Base-by-base conservation (phyloP, 208 protist genomes). In the Acanthamoeba divionensis region DNA sequence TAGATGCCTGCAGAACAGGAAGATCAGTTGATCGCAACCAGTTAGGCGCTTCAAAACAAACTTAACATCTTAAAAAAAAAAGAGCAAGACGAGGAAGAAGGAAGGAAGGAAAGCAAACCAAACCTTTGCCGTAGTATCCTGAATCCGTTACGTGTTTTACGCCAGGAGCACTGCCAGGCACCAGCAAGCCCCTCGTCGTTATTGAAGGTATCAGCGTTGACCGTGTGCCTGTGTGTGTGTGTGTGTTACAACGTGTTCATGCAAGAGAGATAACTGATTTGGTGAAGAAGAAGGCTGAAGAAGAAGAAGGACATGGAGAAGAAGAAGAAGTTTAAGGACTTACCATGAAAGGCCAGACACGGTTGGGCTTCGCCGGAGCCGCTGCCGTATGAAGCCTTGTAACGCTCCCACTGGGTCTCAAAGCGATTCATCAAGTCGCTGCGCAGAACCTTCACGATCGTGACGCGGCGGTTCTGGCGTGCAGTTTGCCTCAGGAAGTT, bases 111-210 rank as follows among this genome's bases (percentile, higher is more conserved):
- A n/a, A n/a, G n/a, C n/a, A n/a, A n/a, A n/a, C n/a, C n/a, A n/a
- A n/a, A n/a, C n/a, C n/a, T 60, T 60, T 60, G 52, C 52, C 67
- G 38, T 87, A 88, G 60, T 62, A 88, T 21, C 80, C 80, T 26
- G 15, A 29, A 26, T 88, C 80, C 24, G 80, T 88, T 18, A 88
- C 80, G 57, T 88, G 80, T 2, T 88, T 47, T 1, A 88, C 80
- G 36, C 80, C 80, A 31, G 73, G 48, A n/a, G 52, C 80, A 2
- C 24, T 65, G 31, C 60, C 80, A 24, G 80, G 80, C 7, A 88
- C 80, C 13, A 88, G 57, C 2, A 88, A 47, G 3, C 80, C 80
- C 18, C 36, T 38, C 26, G 13, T 33, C 26, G 60, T 69, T 38
- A 88, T 88, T 3, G 80, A 88, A 13, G 55, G 55, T 24, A 88